A percentile compares a stretch with the other conserved stretches of the same genome.
phyloP scores from a whole-genome alignment of 345 rosid species.

The Garcia nutans region DNA sequence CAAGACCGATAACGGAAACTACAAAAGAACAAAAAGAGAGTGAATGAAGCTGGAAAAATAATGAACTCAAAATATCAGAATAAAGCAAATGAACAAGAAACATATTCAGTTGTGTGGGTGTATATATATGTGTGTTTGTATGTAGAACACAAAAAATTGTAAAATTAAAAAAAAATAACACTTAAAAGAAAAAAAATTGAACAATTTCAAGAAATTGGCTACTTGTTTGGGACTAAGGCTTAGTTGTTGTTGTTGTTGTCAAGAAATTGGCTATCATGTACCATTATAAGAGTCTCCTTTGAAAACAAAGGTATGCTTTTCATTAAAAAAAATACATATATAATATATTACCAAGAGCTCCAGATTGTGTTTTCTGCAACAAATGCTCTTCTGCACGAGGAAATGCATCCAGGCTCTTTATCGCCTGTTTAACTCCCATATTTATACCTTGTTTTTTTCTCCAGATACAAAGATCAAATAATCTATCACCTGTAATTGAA shows the following conservation, averaged over 20 bases:
- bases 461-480: background rate
- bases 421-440: slow-evolving; percentile 84
- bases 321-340: no score
- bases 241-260: no score
- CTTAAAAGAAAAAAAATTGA: background rate
- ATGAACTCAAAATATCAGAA: background rate
- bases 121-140: no score
- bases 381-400: slow-evolving; percentile 97
- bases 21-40: slow-evolving; percentile 24
- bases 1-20: slow-evolving; percentile 84
- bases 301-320: background rate
- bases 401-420: slow-evolving; percentile 86
- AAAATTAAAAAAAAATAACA: background rate
- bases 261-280: no score
- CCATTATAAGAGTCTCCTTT: no score
- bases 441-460: background rate
- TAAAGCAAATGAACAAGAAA: background rate
- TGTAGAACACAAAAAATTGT: no score
- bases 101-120: no score
- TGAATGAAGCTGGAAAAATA: background rate
- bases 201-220: no score
- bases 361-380: slow-evolving; percentile 89
- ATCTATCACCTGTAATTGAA: no score
- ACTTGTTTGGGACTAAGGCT: no score
- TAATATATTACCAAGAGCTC: slow-evolving; percentile 65